Conservation (phyloP, 2,329 filamentous ascomycete species). For the Zasmidium cellare region DNA sequence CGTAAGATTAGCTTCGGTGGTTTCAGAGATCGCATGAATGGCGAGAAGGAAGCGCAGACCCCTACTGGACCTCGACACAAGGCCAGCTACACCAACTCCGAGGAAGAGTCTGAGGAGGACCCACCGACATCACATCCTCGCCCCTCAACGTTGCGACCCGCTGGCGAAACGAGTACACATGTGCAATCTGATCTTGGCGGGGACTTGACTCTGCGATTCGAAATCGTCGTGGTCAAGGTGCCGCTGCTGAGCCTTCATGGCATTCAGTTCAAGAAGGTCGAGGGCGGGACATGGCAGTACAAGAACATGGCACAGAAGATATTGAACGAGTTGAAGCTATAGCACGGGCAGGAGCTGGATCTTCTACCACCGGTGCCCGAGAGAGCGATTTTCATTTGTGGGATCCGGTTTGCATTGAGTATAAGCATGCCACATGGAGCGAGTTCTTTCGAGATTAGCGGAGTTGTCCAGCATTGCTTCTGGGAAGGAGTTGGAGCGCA, state of each 20-base stretch:
- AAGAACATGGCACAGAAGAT: slow-evolving; percentile 98
- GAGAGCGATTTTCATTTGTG: not conserved
- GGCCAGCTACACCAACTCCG: slow-evolving; percentile 79
- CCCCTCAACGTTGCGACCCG: slow-evolving; percentile 46
- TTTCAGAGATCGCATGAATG: slow-evolving; percentile 61
- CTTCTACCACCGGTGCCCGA: not conserved
- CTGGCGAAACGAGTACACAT: slow-evolving; percentile 87
- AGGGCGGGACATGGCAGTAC: slow-evolving; percentile 96
- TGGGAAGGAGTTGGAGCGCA: not conserved
- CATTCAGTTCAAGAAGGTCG: slow-evolving; percentile 96
- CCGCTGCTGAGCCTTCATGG: slow-evolving; percentile 89
- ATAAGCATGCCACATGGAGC: not conserved
- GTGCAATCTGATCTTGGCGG: slow-evolving; percentile 86
- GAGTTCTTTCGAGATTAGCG: not conserved
- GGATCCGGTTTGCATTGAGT: not conserved
- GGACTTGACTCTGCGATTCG: slow-evolving; percentile 83
- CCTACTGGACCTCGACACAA: slow-evolving; percentile 57
- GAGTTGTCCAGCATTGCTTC: not conserved
- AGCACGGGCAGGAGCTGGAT: slow-evolving; percentile 11
- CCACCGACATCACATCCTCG: slow-evolving; percentile 23
- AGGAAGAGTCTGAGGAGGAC: slow-evolving; percentile 34
- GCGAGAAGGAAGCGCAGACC: slow-evolving; percentile 60
- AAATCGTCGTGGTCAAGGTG: slow-evolving; percentile 97
- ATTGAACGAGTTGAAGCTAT: slow-evolving; percentile 79
- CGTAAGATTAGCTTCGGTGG: slow-evolving; percentile 84